Conservation (phyloP, 306 rosid species). For the Gillenia trifoliata region DNA sequence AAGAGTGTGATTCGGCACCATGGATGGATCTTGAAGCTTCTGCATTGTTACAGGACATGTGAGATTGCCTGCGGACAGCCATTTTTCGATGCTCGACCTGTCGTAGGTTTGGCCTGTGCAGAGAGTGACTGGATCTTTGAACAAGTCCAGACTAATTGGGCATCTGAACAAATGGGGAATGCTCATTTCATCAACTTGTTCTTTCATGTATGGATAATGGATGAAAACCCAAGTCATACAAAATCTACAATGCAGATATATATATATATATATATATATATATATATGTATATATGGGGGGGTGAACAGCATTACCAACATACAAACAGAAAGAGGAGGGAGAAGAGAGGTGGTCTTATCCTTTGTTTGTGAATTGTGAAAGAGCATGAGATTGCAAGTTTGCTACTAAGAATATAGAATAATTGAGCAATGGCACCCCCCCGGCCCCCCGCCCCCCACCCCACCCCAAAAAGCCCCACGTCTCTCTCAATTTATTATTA, state of each 20-base stretch:
- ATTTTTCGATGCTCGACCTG: slow-evolving; percentile 68
- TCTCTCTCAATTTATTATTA: no score
- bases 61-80: slow-evolving; percentile 75
- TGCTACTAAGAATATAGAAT: slow-evolving; percentile 35
- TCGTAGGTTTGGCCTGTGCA: slow-evolving; percentile 91
- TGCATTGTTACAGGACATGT: slow-evolving; percentile 96
- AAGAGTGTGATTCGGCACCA: slow-evolving; percentile 80
- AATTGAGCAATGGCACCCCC: slow-evolving; percentile 17
- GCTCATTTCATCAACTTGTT: slow-evolving; percentile 33
- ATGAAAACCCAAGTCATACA: not conserved
- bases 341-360: slow-evolving; percentile 25
- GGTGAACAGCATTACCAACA: not conserved
- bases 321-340: slow-evolving; percentile 15
- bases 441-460: no score
- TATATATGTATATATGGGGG: not conserved
- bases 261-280: not conserved
- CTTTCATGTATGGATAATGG: slow-evolving; percentile 30
- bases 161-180: slow-evolving; percentile 75
- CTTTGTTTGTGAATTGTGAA: not conserved
- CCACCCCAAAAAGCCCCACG: no score
- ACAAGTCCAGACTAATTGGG: slow-evolving; percentile 78
- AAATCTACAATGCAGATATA: not conserved
- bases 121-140: slow-evolving; percentile 78
- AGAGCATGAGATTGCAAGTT: slow-evolving; percentile 25
- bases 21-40: slow-evolving; percentile 64